Evolutionary conservation across 1,284 basidiomycete genomes (phyloP), one percentile per base, ranked within the genome.

Genomic region (Fistulinella staudtii): DNA sequence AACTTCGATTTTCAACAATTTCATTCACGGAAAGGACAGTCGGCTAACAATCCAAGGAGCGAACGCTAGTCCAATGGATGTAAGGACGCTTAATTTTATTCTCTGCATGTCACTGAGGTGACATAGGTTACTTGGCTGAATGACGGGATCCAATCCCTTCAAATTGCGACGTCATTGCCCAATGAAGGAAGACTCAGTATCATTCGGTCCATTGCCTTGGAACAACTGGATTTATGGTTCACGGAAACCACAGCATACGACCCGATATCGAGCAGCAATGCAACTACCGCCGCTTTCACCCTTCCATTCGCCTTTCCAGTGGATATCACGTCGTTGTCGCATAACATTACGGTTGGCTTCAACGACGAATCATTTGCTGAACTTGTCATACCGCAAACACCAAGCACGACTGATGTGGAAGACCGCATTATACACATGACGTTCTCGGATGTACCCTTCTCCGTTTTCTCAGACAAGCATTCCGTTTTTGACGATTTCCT

Each of bases 41-140:
- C 62, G 76, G 40, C 71, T 90, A 15, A 57, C 69, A 20, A 82
- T 89, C 20, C 71, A 75, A 29, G 86, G 88, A 31, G 71, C 75
- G 33, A 76, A 74, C 47, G 85, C 82, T 5, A 83, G 83, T 13
- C 74, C 84, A 0, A 68, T 71, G 45, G 75, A 78, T 53, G 80
- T 83, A 52, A 38, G 72, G 54, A 13, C 9, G 37, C 24, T 27
- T 4, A 24, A 14, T 22, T 3, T 38, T 33, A 20, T 34, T 20
- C 35, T 30, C 29, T 30, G 34, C 34, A 15, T 10, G 4, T 39
- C 28, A 21, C 53, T 60, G 17, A 55, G 14, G 4, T 18, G 13
- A n/a, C n/a, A 31, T 44, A 82, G 80, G 80, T 84, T 13, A 75
- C 76, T 2, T 90, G 87, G 86, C 68, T 90, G 21, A 87, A 88